Conservation (phyloP, 176 grass and related monocot species). For the Rhynchospora breviuscula region DNA sequence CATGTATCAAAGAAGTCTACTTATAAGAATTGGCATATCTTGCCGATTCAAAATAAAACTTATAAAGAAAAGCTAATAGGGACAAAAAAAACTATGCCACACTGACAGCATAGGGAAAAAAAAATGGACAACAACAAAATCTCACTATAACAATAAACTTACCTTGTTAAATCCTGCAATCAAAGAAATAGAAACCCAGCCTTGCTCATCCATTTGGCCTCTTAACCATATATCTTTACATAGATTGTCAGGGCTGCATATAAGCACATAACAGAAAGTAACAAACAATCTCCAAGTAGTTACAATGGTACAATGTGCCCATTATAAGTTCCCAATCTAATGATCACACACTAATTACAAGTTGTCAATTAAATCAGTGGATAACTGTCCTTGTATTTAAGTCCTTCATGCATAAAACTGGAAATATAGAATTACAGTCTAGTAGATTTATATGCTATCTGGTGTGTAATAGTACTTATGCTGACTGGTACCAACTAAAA, state of each 20-base stretch:
- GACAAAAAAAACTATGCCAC: neutral
- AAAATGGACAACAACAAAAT: neutral
- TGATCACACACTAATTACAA: neutral
- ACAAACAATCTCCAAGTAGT: conserved; percentile 17
- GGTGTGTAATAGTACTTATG: neutral
- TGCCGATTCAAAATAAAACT: neutral
- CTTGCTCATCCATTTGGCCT: conserved; percentile 74
- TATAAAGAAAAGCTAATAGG: neutral
- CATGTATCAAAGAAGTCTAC: neutral
- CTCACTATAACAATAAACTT: conserved; percentile 7
- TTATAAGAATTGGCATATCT: neutral
- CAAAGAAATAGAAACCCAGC: conserved; percentile 75
- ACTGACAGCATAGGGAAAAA: neutral
- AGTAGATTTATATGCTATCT: neutral
- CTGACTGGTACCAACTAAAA: neutral
- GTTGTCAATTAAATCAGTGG: neutral
- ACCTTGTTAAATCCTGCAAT: conserved; percentile 93
- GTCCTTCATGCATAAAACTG: neutral
- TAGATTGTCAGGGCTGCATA: conserved; percentile 79
- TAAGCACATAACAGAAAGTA: conserved; percentile 9
- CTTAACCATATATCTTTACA: conserved; percentile 77
- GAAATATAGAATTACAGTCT: neutral
- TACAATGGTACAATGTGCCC: neutral
- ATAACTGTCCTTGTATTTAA: neutral
- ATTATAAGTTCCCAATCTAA: neutral